Conservation (phyloP, 1,284 basidiomycete genomes). For the Clitocybe nebularis region DNA sequence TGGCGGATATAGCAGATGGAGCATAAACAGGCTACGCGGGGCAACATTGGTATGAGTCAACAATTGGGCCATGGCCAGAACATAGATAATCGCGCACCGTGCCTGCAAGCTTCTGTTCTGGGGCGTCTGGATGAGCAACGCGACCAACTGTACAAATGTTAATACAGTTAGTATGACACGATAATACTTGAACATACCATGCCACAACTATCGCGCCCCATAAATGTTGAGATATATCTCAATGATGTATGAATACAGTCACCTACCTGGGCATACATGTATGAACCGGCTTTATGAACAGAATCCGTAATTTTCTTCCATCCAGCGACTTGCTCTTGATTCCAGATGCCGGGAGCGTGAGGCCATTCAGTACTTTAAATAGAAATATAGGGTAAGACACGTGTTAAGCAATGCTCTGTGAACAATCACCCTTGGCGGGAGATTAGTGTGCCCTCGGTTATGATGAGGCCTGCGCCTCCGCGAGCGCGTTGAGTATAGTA, state of each 20-base stretch:
- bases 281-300: constrained; percentile 32
- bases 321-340: constrained; percentile 29
- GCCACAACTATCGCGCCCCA: constrained; percentile 30
- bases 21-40: constrained; percentile 28
- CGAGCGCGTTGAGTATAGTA: constrained; percentile 45
- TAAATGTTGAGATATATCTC: no score
- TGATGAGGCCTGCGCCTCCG: constrained; percentile 37
- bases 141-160: constrained; percentile 33
- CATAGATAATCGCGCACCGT: constrained; percentile 23
- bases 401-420: no score
- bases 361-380: constrained; percentile 39
- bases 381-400: no score
- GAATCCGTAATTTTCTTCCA: constrained; percentile 37
- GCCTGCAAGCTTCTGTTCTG: constrained; percentile 31
- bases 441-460: constrained; percentile 40
- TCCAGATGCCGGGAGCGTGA: constrained; percentile 38
- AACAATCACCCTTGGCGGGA: constrained; percentile 35
- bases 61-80: background rate
- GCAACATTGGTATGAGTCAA: background rate
- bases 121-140: constrained; percentile 31
- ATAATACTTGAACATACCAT: constrained; percentile 21
- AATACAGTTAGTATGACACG: background rate
- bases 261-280: constrained; percentile 31
- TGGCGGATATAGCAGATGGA: constrained; percentile 31
- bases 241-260: no score